Evolutionary conservation across 805 yeast genomes (phyloP).

Genomic region (Pichia ethanolica): DNA sequence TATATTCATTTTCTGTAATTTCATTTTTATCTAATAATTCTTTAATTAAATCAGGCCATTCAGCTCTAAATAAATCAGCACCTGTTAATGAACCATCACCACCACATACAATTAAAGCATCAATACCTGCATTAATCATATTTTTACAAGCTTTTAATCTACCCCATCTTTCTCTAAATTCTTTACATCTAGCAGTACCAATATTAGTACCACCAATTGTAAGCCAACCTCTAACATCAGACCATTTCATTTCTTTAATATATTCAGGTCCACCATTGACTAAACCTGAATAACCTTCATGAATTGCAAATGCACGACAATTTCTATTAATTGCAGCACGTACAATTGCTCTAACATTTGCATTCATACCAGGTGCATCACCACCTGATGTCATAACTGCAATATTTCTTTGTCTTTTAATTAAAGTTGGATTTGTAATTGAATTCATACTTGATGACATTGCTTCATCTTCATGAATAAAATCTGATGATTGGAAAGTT

Average conservation of each 20-base stretch:
- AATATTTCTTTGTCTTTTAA: slow-evolving; percentile 35
- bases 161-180: slow-evolving; percentile 60
- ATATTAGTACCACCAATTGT: slow-evolving; percentile 69
- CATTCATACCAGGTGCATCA: slow-evolving; percentile 78
- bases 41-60: slow-evolving; percentile 66
- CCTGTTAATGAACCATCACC: slow-evolving; percentile 83
- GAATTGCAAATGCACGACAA: slow-evolving; percentile 59
- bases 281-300: slow-evolving; percentile 70
- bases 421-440: not conserved
- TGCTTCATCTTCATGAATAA: slow-evolving; percentile 1
- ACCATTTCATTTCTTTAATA: slow-evolving; percentile 62
- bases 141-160: slow-evolving; percentile 57
- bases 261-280: slow-evolving; percentile 53
- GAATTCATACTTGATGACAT: not conserved
- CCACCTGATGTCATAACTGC: slow-evolving; percentile 82
- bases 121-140: slow-evolving; percentile 64
- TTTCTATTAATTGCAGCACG: slow-evolving; percentile 59
- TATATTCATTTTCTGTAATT: slow-evolving; percentile 40
- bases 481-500: slow-evolving; percentile 5
- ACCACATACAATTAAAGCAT: slow-evolving; percentile 73
- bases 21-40: slow-evolving; percentile 43
- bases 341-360: slow-evolving; percentile 66
- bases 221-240: slow-evolving; percentile 64
- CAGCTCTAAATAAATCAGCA: slow-evolving; percentile 67
- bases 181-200: slow-evolving; percentile 71